These are phyloP conservation scores for Tephrocybe sp. DNA, from an alignment of 768 basidiomycete genomes.

Conservation along the genomic window DNA sequence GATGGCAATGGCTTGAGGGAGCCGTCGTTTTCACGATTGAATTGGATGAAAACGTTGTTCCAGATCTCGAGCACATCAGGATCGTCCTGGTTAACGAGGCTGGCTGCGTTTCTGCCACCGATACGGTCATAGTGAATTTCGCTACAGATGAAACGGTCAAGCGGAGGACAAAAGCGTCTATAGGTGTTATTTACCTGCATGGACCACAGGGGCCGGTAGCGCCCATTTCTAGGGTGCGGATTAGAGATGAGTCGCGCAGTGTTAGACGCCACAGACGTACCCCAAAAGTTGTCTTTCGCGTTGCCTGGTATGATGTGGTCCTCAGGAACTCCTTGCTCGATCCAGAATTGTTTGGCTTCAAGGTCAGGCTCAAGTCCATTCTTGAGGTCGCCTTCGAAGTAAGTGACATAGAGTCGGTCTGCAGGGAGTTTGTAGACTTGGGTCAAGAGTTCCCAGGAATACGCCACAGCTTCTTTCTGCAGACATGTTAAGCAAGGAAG, in stretches of 20 bases:
- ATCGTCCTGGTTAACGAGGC: conserved; percentile 94
- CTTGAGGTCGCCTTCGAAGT: conserved; percentile 93
- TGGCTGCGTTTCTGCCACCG: conserved; percentile 93
- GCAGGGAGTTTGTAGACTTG: conserved; percentile 84
- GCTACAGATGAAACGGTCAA: conserved; percentile 37
- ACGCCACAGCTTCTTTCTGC: conserved; percentile 89
- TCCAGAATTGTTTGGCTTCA: conserved; percentile 87
- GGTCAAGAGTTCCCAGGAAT: conserved; percentile 95
- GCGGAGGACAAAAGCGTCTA: too few species aligned
- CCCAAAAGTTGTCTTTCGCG: conserved; percentile 99
- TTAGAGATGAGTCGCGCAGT: conserved; percentile 6
- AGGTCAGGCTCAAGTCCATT: conserved; percentile 84
- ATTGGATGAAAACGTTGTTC: conserved; percentile 99
- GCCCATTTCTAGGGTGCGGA: conserved; percentile 82
- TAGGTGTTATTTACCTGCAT: conserved; percentile 60
- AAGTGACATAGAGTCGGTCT: conserved; percentile 94
- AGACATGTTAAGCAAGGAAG: neutral
- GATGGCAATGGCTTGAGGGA: conserved; percentile 78
- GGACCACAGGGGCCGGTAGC: conserved; percentile 98
- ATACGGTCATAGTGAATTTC: conserved; percentile 98
- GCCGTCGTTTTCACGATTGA: conserved; percentile 91
- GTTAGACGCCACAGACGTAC: conserved; percentile 40
- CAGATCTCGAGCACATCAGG: conserved; percentile 97
- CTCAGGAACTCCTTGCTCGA: conserved; percentile 84
- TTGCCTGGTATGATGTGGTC: conserved; percentile 92